A percentile compares a stretch with the other conserved stretches of the same genome.
Conservation (phyloP, 306 rosid genomes). For the Quercus agrifolia region DNA sequence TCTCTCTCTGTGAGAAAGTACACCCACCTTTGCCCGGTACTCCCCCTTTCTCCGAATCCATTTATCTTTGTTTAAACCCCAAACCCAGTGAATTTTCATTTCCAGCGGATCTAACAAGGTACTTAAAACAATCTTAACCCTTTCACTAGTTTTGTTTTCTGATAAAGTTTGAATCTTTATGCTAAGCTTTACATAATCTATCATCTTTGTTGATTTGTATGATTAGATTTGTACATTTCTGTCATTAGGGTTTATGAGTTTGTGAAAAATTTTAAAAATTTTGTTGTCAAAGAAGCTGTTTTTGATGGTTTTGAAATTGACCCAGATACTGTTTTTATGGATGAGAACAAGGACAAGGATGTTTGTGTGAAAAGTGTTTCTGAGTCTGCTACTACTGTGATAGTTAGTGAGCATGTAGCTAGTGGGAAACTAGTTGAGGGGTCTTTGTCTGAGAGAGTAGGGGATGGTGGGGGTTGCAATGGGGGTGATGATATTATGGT, state of each 20-base stretch:
- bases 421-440: constrained; percentile 44
- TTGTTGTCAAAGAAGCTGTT: not conserved
- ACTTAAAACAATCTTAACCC: constrained; percentile 22
- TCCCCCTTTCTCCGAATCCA: not conserved
- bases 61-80: constrained; percentile 42
- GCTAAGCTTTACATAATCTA: not conserved
- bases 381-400: constrained; percentile 37
- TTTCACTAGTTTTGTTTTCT: not conserved
- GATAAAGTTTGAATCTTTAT: constrained; percentile 13
- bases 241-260: constrained; percentile 40
- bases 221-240: constrained; percentile 17
- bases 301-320: constrained; percentile 27
- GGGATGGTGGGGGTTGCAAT: constrained; percentile 47
- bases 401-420: constrained; percentile 31
- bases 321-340: constrained; percentile 59
- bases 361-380: constrained; percentile 30
- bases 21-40: constrained; percentile 12
- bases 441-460: constrained; percentile 30
- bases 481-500: constrained; percentile 79
- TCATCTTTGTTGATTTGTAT: constrained; percentile 5
- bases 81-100: constrained; percentile 30
- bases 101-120: constrained; percentile 61
- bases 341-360: constrained; percentile 50
- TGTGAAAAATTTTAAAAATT: not conserved
- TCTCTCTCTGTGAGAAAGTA: not conserved